phyloP scores from a whole-genome alignment of 1,284 basidiomycete genomes.

The Trichosporon ovoides region DNA sequence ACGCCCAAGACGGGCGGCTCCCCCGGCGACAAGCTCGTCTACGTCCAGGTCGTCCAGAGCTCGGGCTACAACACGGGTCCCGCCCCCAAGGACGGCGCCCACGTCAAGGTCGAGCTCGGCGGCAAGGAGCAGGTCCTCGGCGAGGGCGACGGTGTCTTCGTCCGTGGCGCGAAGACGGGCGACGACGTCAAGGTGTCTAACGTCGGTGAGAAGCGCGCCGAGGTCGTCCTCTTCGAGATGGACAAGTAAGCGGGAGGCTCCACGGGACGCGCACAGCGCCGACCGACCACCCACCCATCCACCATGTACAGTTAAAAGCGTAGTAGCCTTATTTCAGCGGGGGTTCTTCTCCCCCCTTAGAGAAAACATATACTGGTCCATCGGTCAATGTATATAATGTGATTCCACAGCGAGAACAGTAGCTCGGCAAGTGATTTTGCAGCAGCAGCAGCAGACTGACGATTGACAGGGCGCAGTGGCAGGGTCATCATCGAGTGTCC shows the following conservation, averaged over 20 bases:
- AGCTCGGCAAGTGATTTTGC: too few relatives aligned
- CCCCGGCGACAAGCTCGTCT: conserved; percentile 40
- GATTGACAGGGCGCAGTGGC: too few relatives aligned
- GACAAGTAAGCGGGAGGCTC: conserved; percentile 31
- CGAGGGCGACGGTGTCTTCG: conserved; percentile 71
- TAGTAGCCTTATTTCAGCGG: too few relatives aligned
- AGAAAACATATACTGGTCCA: too few relatives aligned
- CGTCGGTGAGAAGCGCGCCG: conserved; percentile 57
- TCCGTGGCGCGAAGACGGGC: conserved; percentile 54
- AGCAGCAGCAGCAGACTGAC: too few relatives aligned
- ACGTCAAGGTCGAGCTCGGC: conserved; percentile 34
- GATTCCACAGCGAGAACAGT: too few relatives aligned
- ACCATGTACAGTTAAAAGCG: too few relatives aligned
- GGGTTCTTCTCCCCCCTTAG: too few relatives aligned
- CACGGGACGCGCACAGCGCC: too few relatives aligned
- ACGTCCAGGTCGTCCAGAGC: conserved; percentile 58
- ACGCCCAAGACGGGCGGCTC: conserved; percentile 46
- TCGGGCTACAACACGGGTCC: conserved; percentile 64
- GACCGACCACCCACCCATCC: too few relatives aligned
- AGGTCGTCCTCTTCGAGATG: conserved; percentile 69
- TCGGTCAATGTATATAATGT: too few relatives aligned
- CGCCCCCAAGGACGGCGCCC: conserved; percentile 28
- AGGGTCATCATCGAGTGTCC: too few relatives aligned
- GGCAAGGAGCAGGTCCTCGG: conserved; percentile 50
- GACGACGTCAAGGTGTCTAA: conserved; percentile 55